These are phyloP conservation scores for Colletotrichum paranaense DNA, from an alignment of 2,329 filamentous ascomycete genomes.

Conservation along the genomic window DNA sequence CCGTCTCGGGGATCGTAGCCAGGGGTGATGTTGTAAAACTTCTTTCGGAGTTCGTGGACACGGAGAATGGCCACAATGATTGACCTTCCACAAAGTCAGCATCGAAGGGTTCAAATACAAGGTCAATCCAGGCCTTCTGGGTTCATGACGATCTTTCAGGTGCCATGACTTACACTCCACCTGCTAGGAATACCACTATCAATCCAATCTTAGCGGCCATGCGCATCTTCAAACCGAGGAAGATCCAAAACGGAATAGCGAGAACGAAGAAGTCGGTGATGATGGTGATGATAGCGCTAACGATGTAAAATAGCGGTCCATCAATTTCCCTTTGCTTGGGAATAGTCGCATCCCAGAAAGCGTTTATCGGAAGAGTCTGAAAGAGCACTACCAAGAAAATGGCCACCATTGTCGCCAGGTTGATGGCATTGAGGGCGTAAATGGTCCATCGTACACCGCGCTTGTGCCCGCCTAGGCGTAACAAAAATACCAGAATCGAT, in stretches of 20 bases:
- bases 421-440: constrained; percentile 47
- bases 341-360: constrained; percentile 44
- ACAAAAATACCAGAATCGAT: constrained; percentile 47
- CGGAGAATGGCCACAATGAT: constrained; percentile 15
- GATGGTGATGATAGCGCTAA: constrained; percentile 17
- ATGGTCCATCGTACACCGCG: constrained; percentile 40
- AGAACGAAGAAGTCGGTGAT: constrained; percentile 28
- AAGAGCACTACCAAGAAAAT: constrained; percentile 52
- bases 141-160: too few relatives aligned
- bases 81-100: constrained; percentile 20
- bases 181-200: constrained; percentile 52
- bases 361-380: constrained; percentile 51
- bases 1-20: constrained; percentile 7
- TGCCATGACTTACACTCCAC: constrained; percentile 46
- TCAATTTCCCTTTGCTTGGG: constrained; percentile 8
- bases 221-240: constrained; percentile 52
- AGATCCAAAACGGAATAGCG: constrained; percentile 53
- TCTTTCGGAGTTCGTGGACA: constrained; percentile 12
- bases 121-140: background rate
- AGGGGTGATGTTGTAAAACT: constrained; percentile 11
- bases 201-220: constrained; percentile 50
- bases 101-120: background rate
- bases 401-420: constrained; percentile 46
- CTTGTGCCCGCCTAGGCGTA: constrained; percentile 45
- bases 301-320: constrained; percentile 3